These are phyloP conservation scores for Linderniella brevidens DNA, from an alignment of 257 asterid genomes.

Conservation along the genomic window DNA sequence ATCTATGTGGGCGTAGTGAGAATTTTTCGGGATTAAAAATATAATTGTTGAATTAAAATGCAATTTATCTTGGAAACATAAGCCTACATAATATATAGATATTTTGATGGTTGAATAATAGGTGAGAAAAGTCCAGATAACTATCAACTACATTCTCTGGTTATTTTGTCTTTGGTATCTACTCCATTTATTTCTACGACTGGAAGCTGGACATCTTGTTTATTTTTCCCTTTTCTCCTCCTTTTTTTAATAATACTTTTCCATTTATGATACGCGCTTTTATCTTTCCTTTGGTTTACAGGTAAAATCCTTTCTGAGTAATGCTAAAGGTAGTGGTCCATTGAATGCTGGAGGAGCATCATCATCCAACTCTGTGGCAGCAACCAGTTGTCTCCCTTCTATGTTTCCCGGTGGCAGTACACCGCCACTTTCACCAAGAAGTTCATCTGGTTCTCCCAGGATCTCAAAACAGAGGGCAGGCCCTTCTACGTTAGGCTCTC, in stretches of 20 bases:
- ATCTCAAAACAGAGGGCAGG: constrained; percentile 62
- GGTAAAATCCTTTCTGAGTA: constrained; percentile 79
- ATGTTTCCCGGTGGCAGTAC: constrained; percentile 99
- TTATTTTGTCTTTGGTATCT: too few species aligned
- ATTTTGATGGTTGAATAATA: too few species aligned
- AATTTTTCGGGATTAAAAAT: too few species aligned
- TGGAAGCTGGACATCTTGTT: too few species aligned
- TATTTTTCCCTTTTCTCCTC: neutral
- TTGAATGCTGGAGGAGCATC: constrained; percentile 37
- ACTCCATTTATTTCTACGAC: too few species aligned
- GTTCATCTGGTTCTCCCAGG: constrained; percentile 89
- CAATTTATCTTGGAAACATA: too few species aligned
- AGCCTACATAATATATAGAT: too few species aligned
- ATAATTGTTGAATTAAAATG: too few species aligned
- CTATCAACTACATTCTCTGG: too few species aligned
- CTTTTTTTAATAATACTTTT: neutral
- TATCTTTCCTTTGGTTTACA: constrained; percentile 17
- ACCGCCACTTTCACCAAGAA: constrained; percentile 98
- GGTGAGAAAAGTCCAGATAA: too few species aligned
- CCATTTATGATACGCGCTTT: constrained; percentile 5
- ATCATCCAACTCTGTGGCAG: constrained; percentile 39
- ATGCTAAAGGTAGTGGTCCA: constrained; percentile 75
- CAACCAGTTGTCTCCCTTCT: constrained; percentile 73
- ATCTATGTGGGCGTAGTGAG: too few species aligned
- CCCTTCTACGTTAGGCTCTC: constrained; percentile 66